Base-by-base conservation (phyloP, 2,329 filamentous ascomycete genomes). In the Albifimbria verrucaria region DNA sequence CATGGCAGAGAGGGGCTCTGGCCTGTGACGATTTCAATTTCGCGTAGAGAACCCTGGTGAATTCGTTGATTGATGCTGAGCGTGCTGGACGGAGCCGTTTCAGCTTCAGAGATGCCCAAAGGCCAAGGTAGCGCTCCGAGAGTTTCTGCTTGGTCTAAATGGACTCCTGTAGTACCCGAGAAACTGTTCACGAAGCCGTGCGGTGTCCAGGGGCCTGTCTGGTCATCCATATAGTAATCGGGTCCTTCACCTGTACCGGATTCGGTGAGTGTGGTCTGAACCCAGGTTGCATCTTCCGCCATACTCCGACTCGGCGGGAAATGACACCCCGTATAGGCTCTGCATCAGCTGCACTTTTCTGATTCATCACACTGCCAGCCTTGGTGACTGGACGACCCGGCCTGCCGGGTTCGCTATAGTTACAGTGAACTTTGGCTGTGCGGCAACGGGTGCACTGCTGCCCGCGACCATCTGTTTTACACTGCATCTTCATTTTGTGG, bases 401-500 rank as follows among this genome's bases (percentile, higher is more conserved):
- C 20, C 20, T 43, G 20, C 39, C 39, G 15, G 39, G 39, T n/a
- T 43, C 39, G 20, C 39, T 43, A n/a, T 43, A 43, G 20, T 43
- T 17, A n/a, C 39, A 43, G 18, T 43, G 15, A n/a, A 43, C 39
- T n/a, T 43, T 43, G 39, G 39, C 39, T 10, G 39, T n/a, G 9
- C 39, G 39, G n/a, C 39, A 43, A 43, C 39, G 39, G 15, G 15
- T 17, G 39, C 39, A 43, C 39, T 43, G 39, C 39, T 43, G 39
- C 15, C 39, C 39, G 15, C 15, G 20, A n/a, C 39, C 39, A 9
- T 43, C 39, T 18, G 39, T 43, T 21, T 21, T 43, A 21, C 39
- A 43, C 39, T 43, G 39, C 39, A 43, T 43, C 39, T 43, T 43
- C 39, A 43, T 43, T 18, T n/a, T 43, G n/a, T 43, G 39, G 20